phyloP scores from a whole-genome alignment of 805 yeast genomes.

The Wickerhamomyces mucosus region DNA sequence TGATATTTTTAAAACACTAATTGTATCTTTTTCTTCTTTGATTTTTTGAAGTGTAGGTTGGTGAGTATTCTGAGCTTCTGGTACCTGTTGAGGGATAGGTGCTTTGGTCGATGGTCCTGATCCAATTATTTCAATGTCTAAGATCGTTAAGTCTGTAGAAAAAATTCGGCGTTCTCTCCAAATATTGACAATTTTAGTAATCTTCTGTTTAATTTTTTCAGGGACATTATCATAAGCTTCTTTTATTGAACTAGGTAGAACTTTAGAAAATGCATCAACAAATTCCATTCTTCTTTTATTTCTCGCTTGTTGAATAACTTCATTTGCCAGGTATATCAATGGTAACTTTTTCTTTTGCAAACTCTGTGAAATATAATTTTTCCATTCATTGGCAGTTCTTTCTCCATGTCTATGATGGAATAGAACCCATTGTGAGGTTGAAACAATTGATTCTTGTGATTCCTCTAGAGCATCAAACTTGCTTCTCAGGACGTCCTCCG shows the following conservation, averaged over 20 bases:
- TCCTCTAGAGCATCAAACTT: conserved; percentile 42
- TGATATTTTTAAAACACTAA: conserved; percentile 5
- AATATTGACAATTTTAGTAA: conserved; percentile 42
- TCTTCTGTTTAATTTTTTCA: conserved; percentile 22
- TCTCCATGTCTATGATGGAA: conserved; percentile 55
- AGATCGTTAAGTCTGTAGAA: conserved; percentile 6
- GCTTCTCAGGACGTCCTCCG: conserved; percentile 37
- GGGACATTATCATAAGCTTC: conserved; percentile 14
- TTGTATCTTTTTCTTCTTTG: conserved; percentile 9
- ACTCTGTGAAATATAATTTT: conserved; percentile 23
- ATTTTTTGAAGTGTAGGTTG: no score
- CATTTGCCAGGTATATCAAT: conserved; percentile 66
- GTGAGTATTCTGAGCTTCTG: not conserved
- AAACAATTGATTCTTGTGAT: conserved; percentile 63
- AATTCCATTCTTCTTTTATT: conserved; percentile 53
- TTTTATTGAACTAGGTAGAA: conserved; percentile 33
- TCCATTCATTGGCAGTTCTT: conserved; percentile 47
- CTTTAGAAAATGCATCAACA: conserved; percentile 43
- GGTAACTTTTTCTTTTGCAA: conserved; percentile 39
- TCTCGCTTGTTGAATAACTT: conserved; percentile 70
- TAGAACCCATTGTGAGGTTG: conserved; percentile 65
- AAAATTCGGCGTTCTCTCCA: conserved; percentile 50
- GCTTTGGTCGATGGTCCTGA: not conserved
- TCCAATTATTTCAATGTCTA: conserved; percentile 2
- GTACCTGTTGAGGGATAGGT: not conserved